Percentiles rank a stretch among this genome's conserved stretches.
Evolutionary conservation across 352 stramenopile genomes (phyloP).

Genomic region (Saprolegnia diclina): DNA sequence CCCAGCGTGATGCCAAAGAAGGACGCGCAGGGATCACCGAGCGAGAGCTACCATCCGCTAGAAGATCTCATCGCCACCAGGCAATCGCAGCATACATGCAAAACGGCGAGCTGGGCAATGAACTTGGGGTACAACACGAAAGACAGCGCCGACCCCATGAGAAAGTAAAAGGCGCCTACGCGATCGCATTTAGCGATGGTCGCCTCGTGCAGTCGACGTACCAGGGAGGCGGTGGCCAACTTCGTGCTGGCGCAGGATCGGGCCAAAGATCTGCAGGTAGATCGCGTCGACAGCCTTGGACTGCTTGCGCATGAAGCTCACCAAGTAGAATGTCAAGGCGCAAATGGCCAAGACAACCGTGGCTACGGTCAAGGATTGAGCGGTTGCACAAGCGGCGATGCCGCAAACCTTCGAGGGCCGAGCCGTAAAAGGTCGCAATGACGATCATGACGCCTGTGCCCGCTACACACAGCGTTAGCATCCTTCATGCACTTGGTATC

Average conservation of each 20-base stretch:
- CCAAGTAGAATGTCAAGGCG: conserved; percentile 15
- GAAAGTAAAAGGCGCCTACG: conserved; percentile 26
- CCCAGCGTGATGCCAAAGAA: conserved; percentile 27
- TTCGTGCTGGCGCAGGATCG: conserved; percentile 26
- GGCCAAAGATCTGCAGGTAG: conserved; percentile 25
- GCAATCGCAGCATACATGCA: conserved; percentile 8
- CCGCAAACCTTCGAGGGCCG: conserved; percentile 15
- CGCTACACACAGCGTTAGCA: neutral
- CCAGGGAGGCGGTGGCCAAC: conserved; percentile 20
- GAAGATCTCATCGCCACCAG: neutral
- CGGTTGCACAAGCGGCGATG: neutral
- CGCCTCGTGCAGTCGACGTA: neutral
- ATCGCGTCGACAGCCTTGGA: conserved; percentile 15
- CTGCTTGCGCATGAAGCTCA: conserved; percentile 19
- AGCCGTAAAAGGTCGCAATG: conserved; percentile 16
- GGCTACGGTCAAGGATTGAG: conserved; percentile 6
- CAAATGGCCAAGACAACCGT: conserved; percentile 7
- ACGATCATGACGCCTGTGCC: conserved; percentile 20
- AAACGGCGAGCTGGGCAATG: conserved; percentile 20
- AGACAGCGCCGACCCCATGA: conserved; percentile 1
- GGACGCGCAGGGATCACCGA: conserved; percentile 24
- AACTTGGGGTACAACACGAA: conserved; percentile 20
- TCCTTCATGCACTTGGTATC: neutral
- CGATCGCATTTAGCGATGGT: neutral
- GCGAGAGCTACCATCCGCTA: conserved; percentile 10